Conservation (phyloP, 2,329 filamentous ascomycete species). For the Penicillium palitans region DNA sequence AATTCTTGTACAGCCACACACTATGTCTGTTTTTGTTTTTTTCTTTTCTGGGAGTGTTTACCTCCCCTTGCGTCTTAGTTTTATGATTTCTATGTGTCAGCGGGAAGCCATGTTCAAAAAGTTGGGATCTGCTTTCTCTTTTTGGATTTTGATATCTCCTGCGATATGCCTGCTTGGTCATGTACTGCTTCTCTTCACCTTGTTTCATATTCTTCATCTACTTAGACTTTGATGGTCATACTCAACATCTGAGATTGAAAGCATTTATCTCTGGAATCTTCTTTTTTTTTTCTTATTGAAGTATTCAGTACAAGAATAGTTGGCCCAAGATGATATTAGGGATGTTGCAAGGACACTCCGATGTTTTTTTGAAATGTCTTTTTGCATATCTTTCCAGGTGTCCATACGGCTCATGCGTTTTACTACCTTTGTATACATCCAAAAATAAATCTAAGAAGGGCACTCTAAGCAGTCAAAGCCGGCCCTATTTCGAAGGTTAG, state of each 20-base stretch:
- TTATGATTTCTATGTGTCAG: constrained; percentile 9
- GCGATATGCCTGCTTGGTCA: constrained; percentile 2
- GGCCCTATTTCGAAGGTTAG: not conserved
- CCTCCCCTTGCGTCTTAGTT: not conserved
- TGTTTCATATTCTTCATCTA: not conserved
- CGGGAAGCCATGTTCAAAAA: constrained; percentile 3
- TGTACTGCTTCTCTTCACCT: not conserved
- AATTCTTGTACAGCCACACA: constrained; percentile 11
- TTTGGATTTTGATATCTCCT: not conserved
- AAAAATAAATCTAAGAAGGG: not conserved
- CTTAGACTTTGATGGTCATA: not conserved
- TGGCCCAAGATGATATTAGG: not conserved
- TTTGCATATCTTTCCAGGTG: no score
- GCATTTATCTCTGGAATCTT: not conserved
- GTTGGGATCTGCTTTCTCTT: not conserved
- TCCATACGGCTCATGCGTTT: no score
- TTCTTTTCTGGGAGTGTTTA: constrained; percentile 6
- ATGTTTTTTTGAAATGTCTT: not conserved
- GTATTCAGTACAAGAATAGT: not conserved
- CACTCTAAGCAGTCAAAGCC: not conserved
- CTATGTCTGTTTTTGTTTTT: constrained; percentile 11
- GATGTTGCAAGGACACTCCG: not conserved
- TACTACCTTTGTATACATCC: not conserved
- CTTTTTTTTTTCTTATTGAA: not conserved
- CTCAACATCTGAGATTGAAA: not conserved